phyloP scores from a whole-genome alignment of 495 filamentous ascomycete genomes.

The Letharia columbiana region DNA sequence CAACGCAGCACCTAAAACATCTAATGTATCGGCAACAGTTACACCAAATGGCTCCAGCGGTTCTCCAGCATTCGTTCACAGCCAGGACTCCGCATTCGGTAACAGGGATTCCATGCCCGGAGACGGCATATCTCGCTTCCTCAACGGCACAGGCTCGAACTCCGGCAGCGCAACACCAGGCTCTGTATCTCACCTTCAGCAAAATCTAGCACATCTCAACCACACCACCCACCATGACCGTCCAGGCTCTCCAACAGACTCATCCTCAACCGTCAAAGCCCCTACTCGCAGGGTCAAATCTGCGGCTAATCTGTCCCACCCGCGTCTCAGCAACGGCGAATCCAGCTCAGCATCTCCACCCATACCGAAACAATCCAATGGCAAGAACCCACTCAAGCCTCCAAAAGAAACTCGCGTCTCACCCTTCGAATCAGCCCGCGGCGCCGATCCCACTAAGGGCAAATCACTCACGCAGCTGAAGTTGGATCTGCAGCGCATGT shows the following conservation, averaged over 20 bases:
- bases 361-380: background rate
- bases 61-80: conserved; percentile 21
- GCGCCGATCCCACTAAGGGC: conserved; percentile 16
- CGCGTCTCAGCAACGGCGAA: conserved; percentile 2
- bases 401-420: conserved; percentile 11
- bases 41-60: conserved; percentile 20
- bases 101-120: conserved; percentile 23
- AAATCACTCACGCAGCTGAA: conserved; percentile 26
- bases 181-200: conserved; percentile 23
- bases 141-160: conserved; percentile 16
- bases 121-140: conserved; percentile 27
- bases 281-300: conserved; percentile 21
- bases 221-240: conserved; percentile 8
- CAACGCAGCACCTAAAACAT: conserved; percentile 16
- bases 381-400: background rate
- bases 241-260: conserved; percentile 1
- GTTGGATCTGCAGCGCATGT: conserved; percentile 25
- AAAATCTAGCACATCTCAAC: conserved; percentile 15
- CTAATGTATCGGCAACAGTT: conserved; percentile 21
- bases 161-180: conserved; percentile 22
- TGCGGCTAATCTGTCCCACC: conserved; percentile 20
- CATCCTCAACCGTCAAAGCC: conserved; percentile 2
- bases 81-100: conserved; percentile 15
- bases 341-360: conserved; percentile 10
- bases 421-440: conserved; percentile 25